Evolutionary conservation across 1,139 yeast species (phyloP).

Genomic region (Sugiyamaella grinbergsii): DNA sequence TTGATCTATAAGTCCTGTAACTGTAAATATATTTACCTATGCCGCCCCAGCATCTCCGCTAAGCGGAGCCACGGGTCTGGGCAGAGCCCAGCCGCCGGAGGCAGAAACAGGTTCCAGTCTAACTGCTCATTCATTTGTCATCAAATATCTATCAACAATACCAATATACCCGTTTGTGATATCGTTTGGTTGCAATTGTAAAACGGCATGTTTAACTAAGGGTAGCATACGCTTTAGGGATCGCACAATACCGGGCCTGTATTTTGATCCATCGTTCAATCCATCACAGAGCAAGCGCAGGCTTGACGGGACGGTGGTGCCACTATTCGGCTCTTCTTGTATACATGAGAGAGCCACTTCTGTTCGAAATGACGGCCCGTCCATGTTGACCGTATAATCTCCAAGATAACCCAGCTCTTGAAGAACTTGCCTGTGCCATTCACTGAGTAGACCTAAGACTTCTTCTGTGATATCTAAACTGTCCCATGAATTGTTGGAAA

Average conservation of each 20-base stretch:
- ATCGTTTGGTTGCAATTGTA: slow-evolving; percentile 7
- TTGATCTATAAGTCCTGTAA: neutral
- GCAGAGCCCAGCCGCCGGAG: too few species aligned
- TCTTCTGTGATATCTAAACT: slow-evolving; percentile 61
- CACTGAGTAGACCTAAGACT: slow-evolving; percentile 45
- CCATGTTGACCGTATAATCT: slow-evolving; percentile 64
- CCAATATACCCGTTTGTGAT: slow-evolving; percentile 15
- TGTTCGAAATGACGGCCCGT: slow-evolving; percentile 64
- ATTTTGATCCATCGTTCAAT: slow-evolving; percentile 23
- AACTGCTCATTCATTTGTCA: neutral
- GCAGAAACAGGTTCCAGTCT: too few species aligned
- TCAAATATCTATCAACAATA: slow-evolving; percentile 11
- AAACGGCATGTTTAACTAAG: neutral
- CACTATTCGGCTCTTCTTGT: slow-evolving; percentile 45
- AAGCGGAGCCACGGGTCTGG: too few species aligned
- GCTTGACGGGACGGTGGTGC: neutral
- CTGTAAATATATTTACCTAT: neutral
- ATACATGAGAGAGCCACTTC: slow-evolving; percentile 70
- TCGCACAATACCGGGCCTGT: slow-evolving; percentile 10
- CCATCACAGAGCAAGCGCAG: slow-evolving; percentile 21
- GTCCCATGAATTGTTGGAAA: slow-evolving; percentile 64
- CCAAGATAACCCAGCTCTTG: slow-evolving; percentile 60
- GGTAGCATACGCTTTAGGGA: slow-evolving; percentile 17
- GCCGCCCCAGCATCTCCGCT: too few species aligned
- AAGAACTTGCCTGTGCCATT: slow-evolving; percentile 50